Evolutionary conservation across 2,329 filamentous ascomycete genomes (phyloP), one percentile per base, ranked within the genome.

Genomic region (Mariannaea sp.): DNA sequence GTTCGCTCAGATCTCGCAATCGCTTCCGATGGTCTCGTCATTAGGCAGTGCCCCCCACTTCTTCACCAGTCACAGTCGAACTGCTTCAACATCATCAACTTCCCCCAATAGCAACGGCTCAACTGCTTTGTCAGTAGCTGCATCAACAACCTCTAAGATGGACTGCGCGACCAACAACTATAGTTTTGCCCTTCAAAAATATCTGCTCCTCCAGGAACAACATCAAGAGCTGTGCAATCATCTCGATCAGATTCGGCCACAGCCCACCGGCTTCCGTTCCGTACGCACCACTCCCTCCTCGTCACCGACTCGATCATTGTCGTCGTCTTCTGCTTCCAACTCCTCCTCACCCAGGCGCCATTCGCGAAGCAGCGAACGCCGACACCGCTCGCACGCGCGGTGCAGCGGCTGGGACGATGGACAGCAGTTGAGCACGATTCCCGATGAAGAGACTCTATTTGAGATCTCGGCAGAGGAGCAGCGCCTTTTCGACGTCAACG

Each of bases 241-340:
- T 56, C 77, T 84, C 54, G 73, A 81, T 59, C 75, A 77, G 54
- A 77, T 83, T 46, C 77, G 76, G 35, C 76, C 73, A 14, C 75
- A 72, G 41, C 73, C 69, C 20, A 58, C 53, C 14, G 65, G 65
- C 6, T 65, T 60, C n/a, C 70, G 72, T 12, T 74, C 75, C 2
- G 70, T 72, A 9, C 61, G 71, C 41, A 75, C 75, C 2, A 78
- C 85, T 68, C 77, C 84, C 70, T 73, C 84, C 68, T 79, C 81
- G 66, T 86, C 86, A 67, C 81, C 79, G 65, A 76, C 82, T 70
- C 68, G 86, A 74, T 69, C 79, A 74, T 69, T 79, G 79, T 58
- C 81, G 2, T 77, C 49, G 76, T 77, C 36, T 12, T 69, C 59
- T 10, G 56, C 70, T 69, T 65, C 79, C 75, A 43, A 39, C 29